A percentile compares a stretch with the other conserved stretches of the same genome.
Evolutionary conservation across 1,139 yeast species (phyloP).

Genomic region (Citeromyces siamensis): DNA sequence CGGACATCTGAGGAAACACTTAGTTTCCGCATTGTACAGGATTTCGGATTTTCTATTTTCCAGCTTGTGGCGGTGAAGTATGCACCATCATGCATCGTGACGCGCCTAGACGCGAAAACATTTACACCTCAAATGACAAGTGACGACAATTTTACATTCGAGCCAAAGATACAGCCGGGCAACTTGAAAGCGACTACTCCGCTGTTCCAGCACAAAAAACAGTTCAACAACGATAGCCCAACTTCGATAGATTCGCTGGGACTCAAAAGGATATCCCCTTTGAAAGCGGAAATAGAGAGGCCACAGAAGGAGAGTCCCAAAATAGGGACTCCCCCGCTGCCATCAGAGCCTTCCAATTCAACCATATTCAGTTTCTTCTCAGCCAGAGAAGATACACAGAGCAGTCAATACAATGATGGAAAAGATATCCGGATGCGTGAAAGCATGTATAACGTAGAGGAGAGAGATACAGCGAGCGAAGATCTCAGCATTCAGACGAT

Average conservation of each 20-base stretch:
- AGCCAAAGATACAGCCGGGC: background rate
- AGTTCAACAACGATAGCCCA: constrained; percentile 7
- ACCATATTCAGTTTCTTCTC: constrained; percentile 2
- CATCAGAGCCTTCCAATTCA: constrained; percentile 2
- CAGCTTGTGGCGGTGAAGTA: no score
- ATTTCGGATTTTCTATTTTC: no score
- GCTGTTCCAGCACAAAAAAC: background rate
- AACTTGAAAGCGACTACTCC: background rate
- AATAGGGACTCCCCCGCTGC: background rate
- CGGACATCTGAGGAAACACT: no score
- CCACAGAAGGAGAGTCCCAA: background rate
- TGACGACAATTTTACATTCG: background rate
- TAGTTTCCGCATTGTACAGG: no score
- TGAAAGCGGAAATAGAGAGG: constrained; percentile 4
- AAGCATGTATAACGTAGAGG: background rate
- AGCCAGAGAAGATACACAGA: background rate
- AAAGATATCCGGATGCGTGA: background rate
- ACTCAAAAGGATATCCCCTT: constrained; percentile 7
- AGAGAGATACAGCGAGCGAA: background rate
- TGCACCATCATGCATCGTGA: constrained; percentile 1
- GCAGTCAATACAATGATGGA: background rate
- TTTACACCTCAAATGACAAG: background rate
- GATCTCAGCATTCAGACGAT: background rate
- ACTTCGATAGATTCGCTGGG: constrained; percentile 9
- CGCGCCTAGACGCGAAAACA: constrained; percentile 2